phyloP scores from a whole-genome alignment of 2,329 filamentous ascomycete species.

The Metarhizium sp. region DNA sequence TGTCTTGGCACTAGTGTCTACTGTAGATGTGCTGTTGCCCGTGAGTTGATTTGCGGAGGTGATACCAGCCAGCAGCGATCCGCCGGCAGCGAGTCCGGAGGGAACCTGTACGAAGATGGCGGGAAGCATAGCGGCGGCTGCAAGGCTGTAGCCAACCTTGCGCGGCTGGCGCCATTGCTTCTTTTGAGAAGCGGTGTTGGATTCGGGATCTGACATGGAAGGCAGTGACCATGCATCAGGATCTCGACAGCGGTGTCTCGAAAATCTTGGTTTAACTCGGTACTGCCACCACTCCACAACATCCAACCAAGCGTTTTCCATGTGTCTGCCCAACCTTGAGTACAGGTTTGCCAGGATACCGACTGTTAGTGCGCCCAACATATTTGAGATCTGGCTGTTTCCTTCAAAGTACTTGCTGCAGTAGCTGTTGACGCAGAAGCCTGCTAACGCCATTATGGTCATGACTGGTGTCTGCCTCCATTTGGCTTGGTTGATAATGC shows the following conservation, averaged over 20 bases:
- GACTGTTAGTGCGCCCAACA: constrained; percentile 66
- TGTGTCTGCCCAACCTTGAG: constrained; percentile 52
- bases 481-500: constrained; percentile 74
- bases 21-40: constrained; percentile 23
- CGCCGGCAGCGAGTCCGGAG: constrained; percentile 50
- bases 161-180: constrained; percentile 23
- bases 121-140: constrained; percentile 75
- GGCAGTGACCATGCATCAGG: constrained; percentile 23
- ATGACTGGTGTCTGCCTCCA: constrained; percentile 71
- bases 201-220: constrained; percentile 22
- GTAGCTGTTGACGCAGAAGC: constrained; percentile 70
- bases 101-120: constrained; percentile 71
- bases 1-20: constrained; percentile 4
- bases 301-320: constrained; percentile 46
- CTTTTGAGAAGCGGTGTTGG: constrained; percentile 15
- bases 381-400: constrained; percentile 68
- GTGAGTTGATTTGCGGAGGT: constrained; percentile 46
- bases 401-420: constrained; percentile 54
- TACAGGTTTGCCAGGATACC: constrained; percentile 74
- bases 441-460: constrained; percentile 62
- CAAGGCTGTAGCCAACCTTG: constrained; percentile 61
- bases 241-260: constrained; percentile 17
- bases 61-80: constrained; percentile 49
- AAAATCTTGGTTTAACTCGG: constrained; percentile 27
- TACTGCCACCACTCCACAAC: constrained; percentile 39